phyloP scores from a whole-genome alignment of 129 eudicot species.

The Pittosporum tobira region DNA sequence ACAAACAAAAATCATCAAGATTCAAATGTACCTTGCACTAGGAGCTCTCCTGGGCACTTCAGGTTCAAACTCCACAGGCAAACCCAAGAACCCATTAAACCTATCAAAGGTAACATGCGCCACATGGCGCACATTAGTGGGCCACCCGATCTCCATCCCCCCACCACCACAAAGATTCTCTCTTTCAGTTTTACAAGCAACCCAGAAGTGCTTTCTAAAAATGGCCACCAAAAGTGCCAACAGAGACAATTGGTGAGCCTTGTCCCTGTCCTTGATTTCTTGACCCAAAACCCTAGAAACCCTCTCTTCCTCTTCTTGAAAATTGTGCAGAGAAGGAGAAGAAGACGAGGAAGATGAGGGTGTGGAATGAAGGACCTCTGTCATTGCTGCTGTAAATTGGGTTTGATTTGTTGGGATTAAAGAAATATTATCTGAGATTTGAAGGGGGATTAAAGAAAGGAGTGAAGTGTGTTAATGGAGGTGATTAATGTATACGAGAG shows the following conservation, averaged over 20 bases:
- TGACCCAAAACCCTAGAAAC: slow-evolving; percentile 7
- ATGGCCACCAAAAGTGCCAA: slow-evolving; percentile 69
- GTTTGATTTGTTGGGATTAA: slow-evolving; percentile 7
- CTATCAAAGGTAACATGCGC: slow-evolving; percentile 95
- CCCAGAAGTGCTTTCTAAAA: slow-evolving; percentile 68
- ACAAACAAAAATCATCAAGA: neutral
- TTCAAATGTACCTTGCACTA: slow-evolving; percentile 74
- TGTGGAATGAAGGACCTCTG: slow-evolving; percentile 68
- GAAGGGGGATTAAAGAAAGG: slow-evolving; percentile 15
- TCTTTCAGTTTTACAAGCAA: slow-evolving; percentile 36
- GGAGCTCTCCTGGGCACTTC: slow-evolving; percentile 82
- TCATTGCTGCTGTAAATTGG: slow-evolving; percentile 31
- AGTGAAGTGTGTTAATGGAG: neutral
- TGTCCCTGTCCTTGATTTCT: slow-evolving; percentile 29
- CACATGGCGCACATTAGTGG: slow-evolving; percentile 89
- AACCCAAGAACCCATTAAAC: slow-evolving; percentile 90
- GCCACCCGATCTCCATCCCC: slow-evolving; percentile 91
- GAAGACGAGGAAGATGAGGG: slow-evolving; percentile 24
- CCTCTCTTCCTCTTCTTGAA: slow-evolving; percentile 2
- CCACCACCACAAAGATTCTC: slow-evolving; percentile 18
- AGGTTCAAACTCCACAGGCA: slow-evolving; percentile 98
- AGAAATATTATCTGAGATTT: slow-evolving; percentile 14
- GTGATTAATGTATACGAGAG: neutral
- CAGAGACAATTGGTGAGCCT: slow-evolving; percentile 52
- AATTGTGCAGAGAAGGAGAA: slow-evolving; percentile 24